Conservation (phyloP, 2,329 filamentous ascomycete species). For the Corinectria fuckeliana region DNA sequence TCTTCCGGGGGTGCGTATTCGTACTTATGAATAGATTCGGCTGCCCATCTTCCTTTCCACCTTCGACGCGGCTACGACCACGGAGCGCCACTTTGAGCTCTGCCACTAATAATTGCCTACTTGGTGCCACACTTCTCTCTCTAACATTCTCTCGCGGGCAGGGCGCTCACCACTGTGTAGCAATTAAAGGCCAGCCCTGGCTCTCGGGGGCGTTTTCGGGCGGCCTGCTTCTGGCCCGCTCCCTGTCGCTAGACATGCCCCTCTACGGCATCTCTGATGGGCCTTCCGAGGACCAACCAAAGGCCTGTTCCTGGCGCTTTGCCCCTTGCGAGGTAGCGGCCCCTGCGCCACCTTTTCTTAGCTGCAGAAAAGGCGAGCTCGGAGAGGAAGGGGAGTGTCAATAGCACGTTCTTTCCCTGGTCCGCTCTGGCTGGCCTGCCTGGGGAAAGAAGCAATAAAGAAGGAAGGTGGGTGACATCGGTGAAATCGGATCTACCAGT, state of each 20-base stretch:
- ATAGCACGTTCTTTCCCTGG: slow-evolving; percentile 12
- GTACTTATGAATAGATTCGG: not conserved
- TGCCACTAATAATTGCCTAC: not conserved
- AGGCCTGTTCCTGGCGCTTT: slow-evolving; percentile 48
- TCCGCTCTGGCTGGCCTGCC: slow-evolving; percentile 5
- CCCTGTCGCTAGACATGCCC: slow-evolving; percentile 15
- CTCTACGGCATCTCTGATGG: slow-evolving; percentile 19
- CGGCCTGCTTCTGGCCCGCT: slow-evolving; percentile 4
- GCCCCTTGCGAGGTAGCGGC: slow-evolving; percentile 25
- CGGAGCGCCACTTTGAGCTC: not conserved
- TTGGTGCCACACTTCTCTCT: not conserved
- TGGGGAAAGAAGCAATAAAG: slow-evolving; percentile 19
- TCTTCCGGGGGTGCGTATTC: not conserved
- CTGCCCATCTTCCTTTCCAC: slow-evolving; percentile 1
- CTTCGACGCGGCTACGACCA: slow-evolving; percentile 3
- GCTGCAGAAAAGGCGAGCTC: slow-evolving; percentile 14
- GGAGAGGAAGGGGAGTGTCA: slow-evolving; percentile 21
- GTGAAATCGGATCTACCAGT: slow-evolving; percentile 37
- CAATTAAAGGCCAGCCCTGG: slow-evolving; percentile 5
- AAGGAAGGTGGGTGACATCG: slow-evolving; percentile 34
- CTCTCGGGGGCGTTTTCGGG: slow-evolving; percentile 22
- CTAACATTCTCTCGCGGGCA: not conserved
- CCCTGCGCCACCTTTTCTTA: slow-evolving; percentile 17
- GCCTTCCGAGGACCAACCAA: slow-evolving; percentile 50
- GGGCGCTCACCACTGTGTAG: not conserved